These are phyloP conservation scores for Fomitopsis pulvina DNA, from an alignment of 768 basidiomycete genomes.

Conservation along the genomic window DNA sequence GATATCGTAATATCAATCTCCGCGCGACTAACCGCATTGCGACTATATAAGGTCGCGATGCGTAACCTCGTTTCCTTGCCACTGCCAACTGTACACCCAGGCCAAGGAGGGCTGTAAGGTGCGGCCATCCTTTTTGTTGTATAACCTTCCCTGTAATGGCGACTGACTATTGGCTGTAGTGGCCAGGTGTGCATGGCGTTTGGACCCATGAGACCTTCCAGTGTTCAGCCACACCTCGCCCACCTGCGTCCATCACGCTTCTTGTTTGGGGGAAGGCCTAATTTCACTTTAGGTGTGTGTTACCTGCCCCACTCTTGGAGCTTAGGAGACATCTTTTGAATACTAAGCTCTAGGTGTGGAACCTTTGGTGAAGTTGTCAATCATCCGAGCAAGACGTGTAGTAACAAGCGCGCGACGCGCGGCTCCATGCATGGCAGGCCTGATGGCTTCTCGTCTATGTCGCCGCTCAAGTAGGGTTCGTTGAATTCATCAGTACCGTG, in stretches of 20 bases:
- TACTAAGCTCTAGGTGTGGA: constrained; percentile 6
- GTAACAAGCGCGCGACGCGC: constrained; percentile 70
- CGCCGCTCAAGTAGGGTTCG: neutral
- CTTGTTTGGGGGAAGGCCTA: constrained; percentile 52
- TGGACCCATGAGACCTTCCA: constrained; percentile 34
- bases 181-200: neutral
- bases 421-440: constrained; percentile 59
- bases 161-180: neutral
- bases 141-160: neutral
- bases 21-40: constrained; percentile 3
- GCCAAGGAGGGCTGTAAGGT: constrained; percentile 4
- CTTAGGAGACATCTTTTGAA: too few relatives aligned
- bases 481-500: too few relatives aligned
- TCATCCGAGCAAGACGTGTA: constrained; percentile 66
- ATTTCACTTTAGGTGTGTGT: constrained; percentile 45
- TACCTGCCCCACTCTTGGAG: constrained; percentile 7
- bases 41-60: constrained; percentile 9
- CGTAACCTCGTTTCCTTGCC: constrained; percentile 1
- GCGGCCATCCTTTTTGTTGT: neutral
- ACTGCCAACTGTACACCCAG: constrained; percentile 12
- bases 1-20: constrained; percentile 18
- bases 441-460: neutral
- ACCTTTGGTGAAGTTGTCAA: constrained; percentile 46
- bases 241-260: constrained; percentile 71
- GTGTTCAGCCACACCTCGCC: constrained; percentile 45